Evolutionary conservation across 2,329 filamentous ascomycete species (phyloP).

Genomic region (Colletotrichum caudatum): DNA sequence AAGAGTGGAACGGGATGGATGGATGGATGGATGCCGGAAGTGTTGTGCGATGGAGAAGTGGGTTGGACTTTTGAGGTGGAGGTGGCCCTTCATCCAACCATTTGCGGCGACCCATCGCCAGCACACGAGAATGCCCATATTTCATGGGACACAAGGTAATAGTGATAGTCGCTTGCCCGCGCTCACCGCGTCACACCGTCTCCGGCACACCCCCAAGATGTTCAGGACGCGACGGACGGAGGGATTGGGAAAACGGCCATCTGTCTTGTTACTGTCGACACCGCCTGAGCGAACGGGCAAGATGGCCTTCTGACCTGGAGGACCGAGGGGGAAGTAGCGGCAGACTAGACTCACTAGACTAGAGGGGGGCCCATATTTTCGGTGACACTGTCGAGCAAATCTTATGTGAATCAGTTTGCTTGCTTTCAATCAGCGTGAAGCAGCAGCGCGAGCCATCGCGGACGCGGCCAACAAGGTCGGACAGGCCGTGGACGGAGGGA

Average conservation of each 20-base stretch:
- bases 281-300: constrained; percentile 9
- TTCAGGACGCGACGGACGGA: constrained; percentile 5
- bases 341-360: background rate
- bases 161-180: constrained; percentile 19
- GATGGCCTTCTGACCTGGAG: constrained; percentile 13
- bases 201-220: constrained; percentile 18
- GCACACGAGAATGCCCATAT: constrained; percentile 3
- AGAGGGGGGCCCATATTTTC: constrained; percentile 10
- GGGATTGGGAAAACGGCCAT: constrained; percentile 14
- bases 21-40: background rate
- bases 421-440: constrained; percentile 8
- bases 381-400: constrained; percentile 12
- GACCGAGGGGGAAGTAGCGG: background rate
- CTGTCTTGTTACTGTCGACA: constrained; percentile 17
- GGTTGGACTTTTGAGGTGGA: constrained; percentile 13
- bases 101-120: constrained; percentile 16
- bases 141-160: constrained; percentile 3
- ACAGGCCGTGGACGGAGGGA: background rate
- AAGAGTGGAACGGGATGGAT: constrained; percentile 22
- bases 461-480: background rate
- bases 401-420: constrained; percentile 11
- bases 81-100: constrained; percentile 22
- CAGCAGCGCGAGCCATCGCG: constrained; percentile 8
- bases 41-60: constrained; percentile 28
- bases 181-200: constrained; percentile 6